phyloP scores from a whole-genome alignment of 371 early-diverging fungal genomes.

The Coemansia sp. region DNA sequence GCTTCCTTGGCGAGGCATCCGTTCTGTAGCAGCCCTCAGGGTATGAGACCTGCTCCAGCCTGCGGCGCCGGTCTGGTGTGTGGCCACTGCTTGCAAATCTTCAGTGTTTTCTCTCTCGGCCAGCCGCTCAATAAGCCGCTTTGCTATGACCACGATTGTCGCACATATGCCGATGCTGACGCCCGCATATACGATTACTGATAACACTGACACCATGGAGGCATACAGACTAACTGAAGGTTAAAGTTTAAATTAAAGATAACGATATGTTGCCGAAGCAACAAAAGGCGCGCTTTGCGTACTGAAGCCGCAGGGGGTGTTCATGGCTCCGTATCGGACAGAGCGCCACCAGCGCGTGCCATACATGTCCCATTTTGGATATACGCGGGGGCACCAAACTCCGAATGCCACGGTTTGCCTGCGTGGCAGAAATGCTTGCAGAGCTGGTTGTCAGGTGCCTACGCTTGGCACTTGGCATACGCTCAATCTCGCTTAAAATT shows the following conservation, averaged over 20 bases:
- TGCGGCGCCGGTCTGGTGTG: background rate
- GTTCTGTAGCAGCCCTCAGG: background rate
- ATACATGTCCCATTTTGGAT: background rate
- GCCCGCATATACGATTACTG: slow-evolving; percentile 1
- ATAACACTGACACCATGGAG: background rate
- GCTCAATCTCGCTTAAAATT: too few relatives aligned
- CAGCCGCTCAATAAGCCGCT: background rate
- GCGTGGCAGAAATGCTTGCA: too few relatives aligned
- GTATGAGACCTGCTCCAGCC: background rate
- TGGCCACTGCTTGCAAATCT: background rate
- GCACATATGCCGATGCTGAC: background rate
- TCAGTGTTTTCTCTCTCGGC: background rate
- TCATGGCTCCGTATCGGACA: background rate
- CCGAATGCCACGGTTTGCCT: background rate
- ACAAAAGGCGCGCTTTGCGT: background rate
- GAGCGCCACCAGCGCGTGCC: slow-evolving; percentile 3
- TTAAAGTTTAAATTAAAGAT: background rate
- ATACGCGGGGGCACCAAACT: background rate
- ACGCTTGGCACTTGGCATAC: background rate
- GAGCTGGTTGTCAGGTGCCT: too few relatives aligned
- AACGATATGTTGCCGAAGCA: background rate
- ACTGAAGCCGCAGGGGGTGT: background rate
- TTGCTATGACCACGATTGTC: background rate
- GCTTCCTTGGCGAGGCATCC: background rate
- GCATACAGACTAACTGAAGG: background rate